Percentiles rank a stretch among this genome's conserved stretches.
Conservation (phyloP, 140 eudicot species). For the Erigeron philadelphicus region DNA sequence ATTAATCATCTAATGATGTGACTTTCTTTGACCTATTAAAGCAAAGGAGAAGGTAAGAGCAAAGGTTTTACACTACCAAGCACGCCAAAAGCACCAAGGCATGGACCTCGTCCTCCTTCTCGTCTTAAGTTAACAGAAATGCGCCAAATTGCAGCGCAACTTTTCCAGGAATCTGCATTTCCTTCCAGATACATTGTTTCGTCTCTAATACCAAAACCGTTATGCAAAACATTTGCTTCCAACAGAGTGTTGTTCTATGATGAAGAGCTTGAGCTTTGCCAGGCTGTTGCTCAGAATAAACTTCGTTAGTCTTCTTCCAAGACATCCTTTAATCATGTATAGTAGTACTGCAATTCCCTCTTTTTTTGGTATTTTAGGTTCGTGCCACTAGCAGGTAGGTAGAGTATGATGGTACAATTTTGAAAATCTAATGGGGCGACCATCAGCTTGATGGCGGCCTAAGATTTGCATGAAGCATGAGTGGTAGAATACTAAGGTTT, state of each 20-base stretch:
- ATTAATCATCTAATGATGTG: neutral
- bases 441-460: conserved; percentile 37
- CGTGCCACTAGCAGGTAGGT: conserved; percentile 27
- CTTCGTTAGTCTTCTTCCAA: conserved; percentile 46
- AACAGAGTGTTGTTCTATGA: conserved; percentile 82
- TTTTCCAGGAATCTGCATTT: conserved; percentile 71
- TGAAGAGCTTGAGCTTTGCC: conserved; percentile 81
- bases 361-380: conserved; percentile 19
- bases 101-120: conserved; percentile 93
- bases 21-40: conserved; percentile 24
- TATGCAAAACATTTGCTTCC: conserved; percentile 78
- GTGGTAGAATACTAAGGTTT: conserved; percentile 29
- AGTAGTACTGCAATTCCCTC: conserved; percentile 14
- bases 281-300: conserved; percentile 96
- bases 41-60: conserved; percentile 57
- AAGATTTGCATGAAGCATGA: conserved; percentile 29
- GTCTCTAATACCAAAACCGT: conserved; percentile 56
- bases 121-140: conserved; percentile 72
- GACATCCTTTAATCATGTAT: conserved; percentile 24
- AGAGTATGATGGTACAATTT: conserved; percentile 32
- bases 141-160: conserved; percentile 88
- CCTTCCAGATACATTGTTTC: conserved; percentile 67
- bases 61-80: conserved; percentile 43
- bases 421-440: conserved; percentile 20
- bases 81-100: conserved; percentile 95